phyloP scores from a whole-genome alignment of 768 basidiomycete species.

The Dacryopinax spathularia region DNA sequence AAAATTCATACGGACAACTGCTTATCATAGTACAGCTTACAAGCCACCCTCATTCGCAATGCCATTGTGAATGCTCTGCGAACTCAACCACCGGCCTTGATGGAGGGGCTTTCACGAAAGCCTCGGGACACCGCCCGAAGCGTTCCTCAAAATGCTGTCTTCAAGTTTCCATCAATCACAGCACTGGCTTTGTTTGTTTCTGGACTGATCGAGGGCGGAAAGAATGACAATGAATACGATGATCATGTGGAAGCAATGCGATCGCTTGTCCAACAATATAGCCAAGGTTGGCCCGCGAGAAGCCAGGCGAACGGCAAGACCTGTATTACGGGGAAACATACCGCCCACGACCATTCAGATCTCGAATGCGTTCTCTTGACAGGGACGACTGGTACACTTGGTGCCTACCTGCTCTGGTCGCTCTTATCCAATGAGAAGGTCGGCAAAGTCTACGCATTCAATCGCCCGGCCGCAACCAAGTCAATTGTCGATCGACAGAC shows the following conservation, averaged over 20 bases:
- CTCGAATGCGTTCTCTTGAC: background rate
- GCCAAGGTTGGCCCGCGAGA: constrained; percentile 11
- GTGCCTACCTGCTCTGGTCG: constrained; percentile 27
- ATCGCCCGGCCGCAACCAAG: background rate
- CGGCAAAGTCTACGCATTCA: constrained; percentile 8
- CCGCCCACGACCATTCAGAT: constrained; percentile 24
- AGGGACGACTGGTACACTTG: constrained; percentile 22
- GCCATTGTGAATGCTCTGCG: constrained; percentile 26
- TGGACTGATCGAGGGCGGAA: constrained; percentile 10
- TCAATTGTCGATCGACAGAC: background rate
- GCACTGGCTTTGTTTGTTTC: constrained; percentile 22
- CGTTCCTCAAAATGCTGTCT: constrained; percentile 32
- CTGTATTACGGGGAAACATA: constrained; percentile 23
- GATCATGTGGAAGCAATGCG: constrained; percentile 20
- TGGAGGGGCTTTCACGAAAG: background rate
- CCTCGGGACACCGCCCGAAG: constrained; percentile 8
- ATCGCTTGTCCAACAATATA: constrained; percentile 32
- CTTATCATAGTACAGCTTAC: constrained; percentile 20
- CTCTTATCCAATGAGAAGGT: constrained; percentile 25
- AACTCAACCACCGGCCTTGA: constrained; percentile 7
- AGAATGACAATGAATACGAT: background rate
- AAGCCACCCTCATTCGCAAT: constrained; percentile 28
- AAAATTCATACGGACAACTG: background rate
- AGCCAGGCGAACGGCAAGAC: constrained; percentile 22
- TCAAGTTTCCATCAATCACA: constrained; percentile 29